Evolutionary conservation across 306 rosid species (phyloP).

Genomic region (Morella rubra): DNA sequence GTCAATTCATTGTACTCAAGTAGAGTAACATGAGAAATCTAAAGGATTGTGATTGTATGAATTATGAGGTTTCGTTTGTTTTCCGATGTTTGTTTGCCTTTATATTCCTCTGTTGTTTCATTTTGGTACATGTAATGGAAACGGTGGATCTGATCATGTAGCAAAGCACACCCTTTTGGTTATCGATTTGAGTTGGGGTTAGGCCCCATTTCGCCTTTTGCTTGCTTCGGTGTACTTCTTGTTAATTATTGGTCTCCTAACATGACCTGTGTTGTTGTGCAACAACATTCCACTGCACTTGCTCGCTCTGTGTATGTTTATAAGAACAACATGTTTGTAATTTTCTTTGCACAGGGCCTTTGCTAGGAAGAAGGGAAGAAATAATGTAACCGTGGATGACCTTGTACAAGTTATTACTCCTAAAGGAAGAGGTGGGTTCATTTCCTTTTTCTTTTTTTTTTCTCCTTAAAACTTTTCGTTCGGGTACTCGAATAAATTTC

Average conservation of each 20-base stretch:
- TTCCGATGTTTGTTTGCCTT: too few relatives aligned
- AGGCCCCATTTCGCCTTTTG: background rate
- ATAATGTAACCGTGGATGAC: conserved; percentile 57
- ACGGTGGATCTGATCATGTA: background rate
- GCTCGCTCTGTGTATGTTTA: background rate
- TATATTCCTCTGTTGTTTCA: too few relatives aligned
- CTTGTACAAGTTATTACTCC: conserved; percentile 66
- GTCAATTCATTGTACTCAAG: background rate
- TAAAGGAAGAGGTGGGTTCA: conserved; percentile 53
- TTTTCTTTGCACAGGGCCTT: conserved; percentile 34
- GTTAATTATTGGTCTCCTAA: background rate
- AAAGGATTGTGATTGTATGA: too few relatives aligned
- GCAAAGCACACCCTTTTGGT: background rate
- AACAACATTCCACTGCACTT: background rate
- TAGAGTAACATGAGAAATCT: background rate
- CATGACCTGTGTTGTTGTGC: background rate
- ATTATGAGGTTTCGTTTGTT: too few relatives aligned
- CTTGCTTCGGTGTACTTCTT: background rate
- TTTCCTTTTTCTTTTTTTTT: background rate
- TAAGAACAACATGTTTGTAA: background rate
- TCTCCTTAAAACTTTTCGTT: too few relatives aligned
- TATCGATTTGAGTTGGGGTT: background rate
- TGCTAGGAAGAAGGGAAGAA: conserved; percentile 59
- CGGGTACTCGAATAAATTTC: too few relatives aligned
- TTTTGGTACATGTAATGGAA: too few relatives aligned